phyloP scores from a whole-genome alignment of 75 land plant species.

The Selaginella moellendorffii region DNA sequence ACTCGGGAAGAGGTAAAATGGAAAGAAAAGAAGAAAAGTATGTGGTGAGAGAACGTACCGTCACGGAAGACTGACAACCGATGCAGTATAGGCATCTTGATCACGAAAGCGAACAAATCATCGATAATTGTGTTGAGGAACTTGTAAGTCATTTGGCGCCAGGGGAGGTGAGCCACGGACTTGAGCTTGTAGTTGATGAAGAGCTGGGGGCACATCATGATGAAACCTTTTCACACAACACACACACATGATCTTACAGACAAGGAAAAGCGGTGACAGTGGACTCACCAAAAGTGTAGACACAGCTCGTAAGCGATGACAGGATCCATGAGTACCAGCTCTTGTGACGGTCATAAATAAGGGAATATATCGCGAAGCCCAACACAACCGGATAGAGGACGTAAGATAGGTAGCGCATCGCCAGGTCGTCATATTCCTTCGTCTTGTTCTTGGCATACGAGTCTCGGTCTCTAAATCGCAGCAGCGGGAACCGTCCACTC shows the following conservation, averaged over 20 bases:
- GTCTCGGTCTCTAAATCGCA: constrained; percentile 85
- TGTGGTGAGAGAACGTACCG: constrained; percentile 32
- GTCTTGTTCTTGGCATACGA: constrained; percentile 85
- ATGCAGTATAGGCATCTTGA: constrained; percentile 93
- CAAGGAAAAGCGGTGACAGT: background rate
- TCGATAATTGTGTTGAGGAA: constrained; percentile 95
- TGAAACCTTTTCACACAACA: constrained; percentile 46
- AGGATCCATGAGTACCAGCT: constrained; percentile 99
- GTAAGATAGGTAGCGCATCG: constrained; percentile 90
- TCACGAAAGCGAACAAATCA: constrained; percentile 97
- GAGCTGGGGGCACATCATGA: constrained; percentile 99
- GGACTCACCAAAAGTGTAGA: constrained; percentile 89
- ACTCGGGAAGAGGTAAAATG: background rate
- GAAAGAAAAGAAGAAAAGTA: background rate
- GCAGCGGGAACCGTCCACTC: constrained; percentile 50
- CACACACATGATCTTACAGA: background rate
- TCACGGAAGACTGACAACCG: constrained; percentile 96
- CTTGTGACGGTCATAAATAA: constrained; percentile 87
- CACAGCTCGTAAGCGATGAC: constrained; percentile 92
- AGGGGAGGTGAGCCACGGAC: constrained; percentile 95
- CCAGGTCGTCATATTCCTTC: constrained; percentile 96
- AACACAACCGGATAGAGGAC: constrained; percentile 62
- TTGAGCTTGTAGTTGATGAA: constrained; percentile 96
- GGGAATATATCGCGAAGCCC: constrained; percentile 73
- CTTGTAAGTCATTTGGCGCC: constrained; percentile 99